phyloP scores from a whole-genome alignment of 169 alveolate species.

The Plasmodium gonderi region DNA sequence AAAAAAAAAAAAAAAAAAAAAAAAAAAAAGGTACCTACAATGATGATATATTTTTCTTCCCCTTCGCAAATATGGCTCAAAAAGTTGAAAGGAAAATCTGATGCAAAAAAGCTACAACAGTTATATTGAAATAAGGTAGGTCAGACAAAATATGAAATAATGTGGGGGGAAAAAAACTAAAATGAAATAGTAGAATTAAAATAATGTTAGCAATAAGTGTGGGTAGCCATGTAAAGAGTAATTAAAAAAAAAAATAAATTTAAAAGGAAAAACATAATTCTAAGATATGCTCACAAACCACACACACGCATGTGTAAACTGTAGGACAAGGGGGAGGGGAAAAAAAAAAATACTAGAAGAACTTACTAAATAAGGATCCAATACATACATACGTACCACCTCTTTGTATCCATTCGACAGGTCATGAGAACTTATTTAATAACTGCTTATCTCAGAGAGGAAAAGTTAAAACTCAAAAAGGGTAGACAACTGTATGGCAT shows the following conservation, averaged over 20 bases:
- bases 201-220: background rate
- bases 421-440: background rate
- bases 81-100: background rate
- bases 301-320: no score
- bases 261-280: no score
- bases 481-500: conserved; percentile 19
- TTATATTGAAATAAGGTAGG: background rate
- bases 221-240: no score
- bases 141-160: background rate
- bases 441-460: background rate
- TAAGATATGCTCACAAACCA: no score
- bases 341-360: no score
- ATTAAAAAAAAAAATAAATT: background rate
- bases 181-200: background rate
- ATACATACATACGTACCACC: no score
- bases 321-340: no score
- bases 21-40: background rate
- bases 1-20: no score
- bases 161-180: background rate
- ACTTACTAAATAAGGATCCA: no score
- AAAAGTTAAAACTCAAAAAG: conserved; percentile 25
- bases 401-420: background rate
- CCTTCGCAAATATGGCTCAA: background rate
- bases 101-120: background rate
- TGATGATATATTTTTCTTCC: background rate